Evolutionary conservation across 2,329 filamentous ascomycete genomes (phyloP), one percentile per base, ranked within the genome.

Genomic region (Aspergillus costaricaensis): DNA sequence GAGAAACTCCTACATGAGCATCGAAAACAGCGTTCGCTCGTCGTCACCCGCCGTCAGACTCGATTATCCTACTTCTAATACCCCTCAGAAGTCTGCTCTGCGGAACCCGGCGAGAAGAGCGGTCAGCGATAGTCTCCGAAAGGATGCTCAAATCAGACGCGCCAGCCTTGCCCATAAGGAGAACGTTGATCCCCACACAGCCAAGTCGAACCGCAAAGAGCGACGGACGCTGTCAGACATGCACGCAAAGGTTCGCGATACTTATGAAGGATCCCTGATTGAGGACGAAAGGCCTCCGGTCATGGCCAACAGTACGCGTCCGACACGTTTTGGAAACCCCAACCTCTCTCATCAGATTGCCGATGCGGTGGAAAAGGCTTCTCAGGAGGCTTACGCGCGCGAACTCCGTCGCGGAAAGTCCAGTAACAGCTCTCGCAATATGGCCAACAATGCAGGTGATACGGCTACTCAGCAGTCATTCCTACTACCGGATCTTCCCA

Each of bases 381-480:
- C 76, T 2, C 71, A 72, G 32, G 74, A 76, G 47, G 68, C 69
- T 9, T 76, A 74, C 55, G 67, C 68, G 21, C 71, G 68, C 43
- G 72, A 76, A 51, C 36, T 67, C 50, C 74, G 69, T 51, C 73
- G 67, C 27, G 68, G 63, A 21, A 71, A 69, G 56, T 58, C 64
- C 8, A 54, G 63, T 10, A 63, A 59, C 23, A 70, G 65, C 50
- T 62, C 64, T 15, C 72, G 68, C 51, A 70, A 69, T 25, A 56
- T 58, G 44, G 58, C 62, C 17, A 71, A 69, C 32, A 61, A 68
- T 43, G 71, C 69, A 25, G 78, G 79, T 3, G 79, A 80, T 51
- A 85, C 79, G 61, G 77, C 77, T 62, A 86, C 85, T 17, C 79
- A 81, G 41, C 83, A 85, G 61, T 88, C 86, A 0, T 88, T 88